Base-by-base conservation (phyloP, 2,329 filamentous ascomycete genomes). In the Thielaviopsis punctulata region DNA sequence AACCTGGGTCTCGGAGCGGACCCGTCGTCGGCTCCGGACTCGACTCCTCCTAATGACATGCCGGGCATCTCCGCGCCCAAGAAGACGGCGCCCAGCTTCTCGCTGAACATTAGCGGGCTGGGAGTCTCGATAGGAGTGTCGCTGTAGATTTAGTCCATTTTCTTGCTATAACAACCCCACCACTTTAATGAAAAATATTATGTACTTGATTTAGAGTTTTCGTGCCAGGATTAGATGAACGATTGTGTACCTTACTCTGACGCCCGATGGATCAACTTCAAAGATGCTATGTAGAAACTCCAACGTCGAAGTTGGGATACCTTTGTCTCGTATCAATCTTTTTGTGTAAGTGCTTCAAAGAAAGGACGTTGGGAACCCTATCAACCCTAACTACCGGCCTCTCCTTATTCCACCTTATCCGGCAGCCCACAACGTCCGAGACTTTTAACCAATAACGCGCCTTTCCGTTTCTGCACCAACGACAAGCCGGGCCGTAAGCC, bases 1-100 rank as follows among this genome's bases (percentile, higher is more conserved):
- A 54, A 59, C 49, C 65, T 49, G 6, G 49, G 33, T 33, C 2
- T 4, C 18, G 5, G 21, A 2, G 4, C 41, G 4, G 9, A n/a
- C n/a, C n/a, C n/a, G n/a, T n/a, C n/a, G n/a, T n/a, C n/a, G n/a
- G n/a, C n/a, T n/a, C n/a, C n/a, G n/a, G n/a, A n/a, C n/a, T n/a
- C n/a, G n/a, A n/a, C n/a, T n/a, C n/a, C n/a, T n/a, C 10, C 25
- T 6, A 27, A 27, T 10, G 25, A 5, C 25, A 10, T 7, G 19
- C 21, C 23, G 43, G 19, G 21, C 10, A 45, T 25, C 27, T 46
- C 24, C 30, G 23, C 45, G 25, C 45, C 10, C 23, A 48, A 25
- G 52, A 51, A 9, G 41, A 45, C 18, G 33, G 33, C 44, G 9
- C 52, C 52, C 3, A 51, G 48, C 18, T 54, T 54, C 49, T 51